These are phyloP conservation scores for Trichosporon faecale DNA, from an alignment of 1,284 basidiomycete genomes.

Conservation along the genomic window DNA sequence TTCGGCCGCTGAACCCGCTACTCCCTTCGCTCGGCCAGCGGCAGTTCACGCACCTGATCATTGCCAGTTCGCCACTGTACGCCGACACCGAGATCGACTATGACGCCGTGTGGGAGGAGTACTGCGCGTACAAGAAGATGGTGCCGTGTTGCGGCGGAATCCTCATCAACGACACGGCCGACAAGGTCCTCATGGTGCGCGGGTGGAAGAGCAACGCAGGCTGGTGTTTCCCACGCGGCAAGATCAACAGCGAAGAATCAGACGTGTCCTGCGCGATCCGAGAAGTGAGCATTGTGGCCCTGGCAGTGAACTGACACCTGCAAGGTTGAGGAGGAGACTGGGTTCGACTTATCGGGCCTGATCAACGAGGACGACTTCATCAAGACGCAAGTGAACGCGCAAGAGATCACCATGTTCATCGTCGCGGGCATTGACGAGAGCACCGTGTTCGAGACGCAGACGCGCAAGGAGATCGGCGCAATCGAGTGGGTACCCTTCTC, in stretches of 20 bases:
- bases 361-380: conserved; percentile 71
- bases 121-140: conserved; percentile 87
- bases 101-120: conserved; percentile 51
- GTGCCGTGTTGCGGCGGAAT: conserved; percentile 99
- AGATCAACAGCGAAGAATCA: conserved; percentile 93
- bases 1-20: conserved; percentile 81
- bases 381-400: conserved; percentile 81
- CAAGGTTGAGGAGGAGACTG: conserved; percentile 90
- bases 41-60: conserved; percentile 90
- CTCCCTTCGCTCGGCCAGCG: conserved; percentile 85
- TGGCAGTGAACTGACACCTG: neutral
- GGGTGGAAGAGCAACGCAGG: conserved; percentile 95
- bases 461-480: conserved; percentile 97
- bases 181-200: conserved; percentile 94
- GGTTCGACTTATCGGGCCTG: conserved; percentile 74
- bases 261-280: conserved; percentile 79
- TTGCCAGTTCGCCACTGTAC: conserved; percentile 55
- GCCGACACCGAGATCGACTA: conserved; percentile 39
- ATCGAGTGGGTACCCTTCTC: conserved; percentile 93
- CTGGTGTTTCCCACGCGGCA: conserved; percentile 98
- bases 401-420: conserved; percentile 87
- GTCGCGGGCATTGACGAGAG: conserved; percentile 86
- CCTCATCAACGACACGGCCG: conserved; percentile 84
- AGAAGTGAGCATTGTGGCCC: conserved; percentile 61
- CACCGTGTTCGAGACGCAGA: conserved; percentile 86